Percentiles rank a stretch among this genome's conserved stretches.
phyloP scores from a whole-genome alignment of 305 asterid genomes.

The Fraxinus latifolia region DNA sequence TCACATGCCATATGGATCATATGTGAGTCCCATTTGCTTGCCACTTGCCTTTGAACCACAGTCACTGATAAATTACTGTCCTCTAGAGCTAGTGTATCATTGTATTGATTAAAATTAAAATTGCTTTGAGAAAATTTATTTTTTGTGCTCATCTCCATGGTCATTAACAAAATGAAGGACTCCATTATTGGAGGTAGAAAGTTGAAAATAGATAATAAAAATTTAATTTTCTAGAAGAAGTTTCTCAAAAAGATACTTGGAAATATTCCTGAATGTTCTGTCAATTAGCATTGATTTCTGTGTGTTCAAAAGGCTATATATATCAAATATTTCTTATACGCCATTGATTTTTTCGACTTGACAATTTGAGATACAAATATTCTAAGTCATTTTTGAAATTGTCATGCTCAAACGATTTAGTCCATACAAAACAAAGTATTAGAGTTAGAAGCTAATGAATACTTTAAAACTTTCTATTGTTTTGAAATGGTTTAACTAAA shows the following conservation, averaged over 20 bases:
- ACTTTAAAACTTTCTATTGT: neutral
- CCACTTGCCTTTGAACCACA: slow-evolving; percentile 22
- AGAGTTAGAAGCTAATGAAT: slow-evolving; percentile 4
- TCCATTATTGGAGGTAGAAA: neutral
- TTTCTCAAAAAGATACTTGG: neutral
- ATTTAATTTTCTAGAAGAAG: neutral
- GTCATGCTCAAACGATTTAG: neutral
- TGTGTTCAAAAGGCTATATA: neutral
- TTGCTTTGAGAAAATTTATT: slow-evolving; percentile 10
- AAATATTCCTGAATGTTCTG: neutral
- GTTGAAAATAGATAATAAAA: neutral
- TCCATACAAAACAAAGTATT: neutral
- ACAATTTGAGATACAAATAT: neutral
- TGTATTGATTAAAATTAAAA: slow-evolving; percentile 13
- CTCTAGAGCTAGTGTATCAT: neutral
- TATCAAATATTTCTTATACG: neutral
- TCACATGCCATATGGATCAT: slow-evolving; percentile 73
- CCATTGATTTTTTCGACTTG: neutral
- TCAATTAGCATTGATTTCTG: neutral
- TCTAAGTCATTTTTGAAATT: neutral
- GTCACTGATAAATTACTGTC: neutral
- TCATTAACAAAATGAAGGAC: neutral
- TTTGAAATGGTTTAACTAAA: neutral
- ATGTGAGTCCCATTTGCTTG: slow-evolving; percentile 48
- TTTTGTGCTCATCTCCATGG: neutral